phyloP scores from a whole-genome alignment of 306 rosid species.

The Alnus glutinosa region DNA sequence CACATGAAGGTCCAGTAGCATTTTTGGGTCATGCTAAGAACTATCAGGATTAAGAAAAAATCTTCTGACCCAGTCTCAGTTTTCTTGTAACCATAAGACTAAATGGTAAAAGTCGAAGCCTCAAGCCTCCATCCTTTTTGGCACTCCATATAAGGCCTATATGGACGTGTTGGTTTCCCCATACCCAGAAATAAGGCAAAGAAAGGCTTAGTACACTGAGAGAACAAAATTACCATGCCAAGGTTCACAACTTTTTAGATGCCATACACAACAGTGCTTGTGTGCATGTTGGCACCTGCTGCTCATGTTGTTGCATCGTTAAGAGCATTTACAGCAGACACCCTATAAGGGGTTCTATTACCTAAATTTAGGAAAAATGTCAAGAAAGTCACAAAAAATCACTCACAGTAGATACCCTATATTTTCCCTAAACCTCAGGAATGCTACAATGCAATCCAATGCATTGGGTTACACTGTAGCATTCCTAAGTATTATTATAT shows the following conservation, averaged over 20 bases:
- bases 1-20: not conserved
- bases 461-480: no score
- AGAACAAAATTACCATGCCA: not conserved
- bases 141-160: conserved; percentile 32
- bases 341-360: no score
- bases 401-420: no score
- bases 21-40: no score
- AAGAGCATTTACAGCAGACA: no score
- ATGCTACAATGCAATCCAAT: no score
- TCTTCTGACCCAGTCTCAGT: not conserved
- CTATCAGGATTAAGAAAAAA: no score
- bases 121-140: not conserved
- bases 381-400: no score
- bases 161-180: not conserved
- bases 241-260: conserved; percentile 16
- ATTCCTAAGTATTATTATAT: no score
- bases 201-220: no score
- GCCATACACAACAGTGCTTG: conserved; percentile 21
- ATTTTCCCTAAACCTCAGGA: no score
- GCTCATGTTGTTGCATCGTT: conserved; percentile 6
- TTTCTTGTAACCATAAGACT: conserved; percentile 11
- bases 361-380: no score
- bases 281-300: conserved; percentile 26
- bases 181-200: not conserved
- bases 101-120: not conserved